phyloP scores from a whole-genome alignment of 2,329 filamentous ascomycete species.

The Botryosphaeria agaves region DNA sequence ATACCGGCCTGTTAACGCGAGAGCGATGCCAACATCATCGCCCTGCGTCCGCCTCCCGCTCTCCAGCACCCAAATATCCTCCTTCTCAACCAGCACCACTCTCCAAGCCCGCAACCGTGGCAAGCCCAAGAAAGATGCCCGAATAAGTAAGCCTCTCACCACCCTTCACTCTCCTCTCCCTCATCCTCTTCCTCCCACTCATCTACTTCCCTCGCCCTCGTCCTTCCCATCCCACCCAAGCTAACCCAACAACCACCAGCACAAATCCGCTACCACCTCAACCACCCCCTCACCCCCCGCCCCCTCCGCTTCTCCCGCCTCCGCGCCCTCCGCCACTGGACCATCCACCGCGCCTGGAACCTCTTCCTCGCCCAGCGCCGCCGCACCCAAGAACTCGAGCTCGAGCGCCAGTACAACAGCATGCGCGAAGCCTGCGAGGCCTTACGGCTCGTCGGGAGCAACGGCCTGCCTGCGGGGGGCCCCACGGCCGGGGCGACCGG shows the following conservation, averaged over 20 bases:
- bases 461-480: slow-evolving; percentile 19
- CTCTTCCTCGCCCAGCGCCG: slow-evolving; percentile 57
- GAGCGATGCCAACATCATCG: not conserved
- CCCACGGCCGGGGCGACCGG: slow-evolving; percentile 8
- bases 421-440: slow-evolving; percentile 82
- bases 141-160: slow-evolving; percentile 10
- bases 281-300: slow-evolving; percentile 49
- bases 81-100: slow-evolving; percentile 15
- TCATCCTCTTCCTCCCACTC: slow-evolving; percentile 1
- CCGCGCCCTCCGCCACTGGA: slow-evolving; percentile 88
- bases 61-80: slow-evolving; percentile 2
- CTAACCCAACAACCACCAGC: slow-evolving; percentile 20
- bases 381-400: slow-evolving; percentile 45
- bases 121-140: slow-evolving; percentile 14
- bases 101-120: slow-evolving; percentile 21
- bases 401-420: slow-evolving; percentile 62
- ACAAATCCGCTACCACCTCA: slow-evolving; percentile 52
- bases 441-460: slow-evolving; percentile 37
- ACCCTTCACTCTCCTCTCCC: not conserved
- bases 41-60: not conserved
- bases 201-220: too few species aligned
- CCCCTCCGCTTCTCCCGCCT: slow-evolving; percentile 81
- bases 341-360: slow-evolving; percentile 91
- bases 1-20: not conserved
- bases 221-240: slow-evolving; percentile 1